These are phyloP conservation scores for Suhomyces yuchorum DNA, from an alignment of 1,139 yeast genomes.

Conservation along the genomic window DNA sequence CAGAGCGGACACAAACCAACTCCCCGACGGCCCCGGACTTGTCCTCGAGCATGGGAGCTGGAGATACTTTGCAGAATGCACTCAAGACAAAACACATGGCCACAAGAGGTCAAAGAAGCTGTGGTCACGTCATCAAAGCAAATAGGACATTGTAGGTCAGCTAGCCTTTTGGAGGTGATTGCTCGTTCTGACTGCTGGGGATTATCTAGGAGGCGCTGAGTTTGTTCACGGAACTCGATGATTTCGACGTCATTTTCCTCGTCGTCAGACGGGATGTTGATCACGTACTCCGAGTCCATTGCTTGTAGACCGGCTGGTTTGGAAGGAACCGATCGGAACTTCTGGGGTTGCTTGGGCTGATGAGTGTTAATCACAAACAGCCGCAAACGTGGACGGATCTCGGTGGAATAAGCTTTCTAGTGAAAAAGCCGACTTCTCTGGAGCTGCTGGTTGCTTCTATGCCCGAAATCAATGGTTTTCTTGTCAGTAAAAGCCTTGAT, in stretches of 20 bases:
- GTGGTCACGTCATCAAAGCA: constrained; percentile 45
- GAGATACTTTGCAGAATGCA: constrained; percentile 47
- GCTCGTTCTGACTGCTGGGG: constrained; percentile 24
- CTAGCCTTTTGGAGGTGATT: constrained; percentile 32
- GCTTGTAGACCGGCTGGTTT: not conserved
- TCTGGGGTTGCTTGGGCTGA: no score
- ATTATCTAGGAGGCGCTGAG: constrained; percentile 36
- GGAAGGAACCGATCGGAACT: not conserved
- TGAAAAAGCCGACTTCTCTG: not conserved
- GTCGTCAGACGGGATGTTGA: constrained; percentile 29
- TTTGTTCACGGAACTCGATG: constrained; percentile 40
- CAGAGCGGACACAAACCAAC: constrained; percentile 51
- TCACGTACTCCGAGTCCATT: constrained; percentile 22
- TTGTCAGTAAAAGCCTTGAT: not conserved
- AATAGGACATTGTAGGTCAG: constrained; percentile 48
- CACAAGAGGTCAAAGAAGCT: constrained; percentile 49
- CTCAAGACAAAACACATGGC: constrained; percentile 49
- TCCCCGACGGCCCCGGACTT: constrained; percentile 36
- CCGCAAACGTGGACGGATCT: not conserved
- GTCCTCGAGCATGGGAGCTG: constrained; percentile 48
- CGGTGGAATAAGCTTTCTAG: not conserved
- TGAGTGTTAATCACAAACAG: not conserved
- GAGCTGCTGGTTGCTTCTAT: not conserved
- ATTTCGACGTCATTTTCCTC: constrained; percentile 43
- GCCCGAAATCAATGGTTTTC: not conserved